A percentile compares a stretch with the other conserved stretches of the same genome.
Evolutionary conservation across 495 filamentous ascomycete genomes (phyloP).

Genomic region (Daldinia decipiens): DNA sequence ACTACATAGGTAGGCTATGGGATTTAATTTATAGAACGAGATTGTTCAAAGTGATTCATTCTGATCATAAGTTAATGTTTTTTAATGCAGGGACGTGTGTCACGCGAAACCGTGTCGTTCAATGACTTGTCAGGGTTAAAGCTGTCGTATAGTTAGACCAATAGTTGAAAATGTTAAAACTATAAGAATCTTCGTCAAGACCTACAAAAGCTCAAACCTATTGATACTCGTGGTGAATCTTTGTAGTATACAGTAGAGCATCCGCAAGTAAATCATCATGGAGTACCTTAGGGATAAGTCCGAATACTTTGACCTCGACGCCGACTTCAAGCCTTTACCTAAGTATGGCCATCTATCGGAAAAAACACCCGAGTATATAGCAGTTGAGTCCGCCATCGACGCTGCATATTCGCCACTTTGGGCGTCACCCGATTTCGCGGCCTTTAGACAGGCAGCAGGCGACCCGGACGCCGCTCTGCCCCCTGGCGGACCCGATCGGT

Average conservation of each 20-base stretch:
- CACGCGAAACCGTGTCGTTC: neutral
- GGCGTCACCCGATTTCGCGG: neutral
- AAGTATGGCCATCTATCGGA: neutral
- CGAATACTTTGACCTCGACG: neutral
- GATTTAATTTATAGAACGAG: neutral
- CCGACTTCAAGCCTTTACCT: neutral
- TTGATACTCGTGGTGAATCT: neutral
- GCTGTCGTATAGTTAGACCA: neutral
- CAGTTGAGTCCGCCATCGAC: neutral
- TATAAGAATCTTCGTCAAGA: neutral
- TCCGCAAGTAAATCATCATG: neutral
- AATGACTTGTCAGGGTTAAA: too few relatives aligned
- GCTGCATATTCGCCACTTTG: neutral
- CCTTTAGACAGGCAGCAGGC: neutral
- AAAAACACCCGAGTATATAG: neutral
- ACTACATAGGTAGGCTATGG: too few relatives aligned
- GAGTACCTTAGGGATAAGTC: neutral
- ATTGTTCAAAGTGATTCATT: conserved; percentile 2
- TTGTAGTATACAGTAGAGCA: neutral
- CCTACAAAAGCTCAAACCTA: neutral
- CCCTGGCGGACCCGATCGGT: neutral
- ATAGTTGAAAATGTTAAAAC: neutral
- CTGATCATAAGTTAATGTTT: neutral
- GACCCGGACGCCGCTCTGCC: neutral
- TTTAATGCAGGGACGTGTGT: neutral